Evolutionary conservation across 495 filamentous ascomycete species (phyloP), one percentile per base, ranked within the genome.

Genomic region (Monascus purpureus): DNA sequence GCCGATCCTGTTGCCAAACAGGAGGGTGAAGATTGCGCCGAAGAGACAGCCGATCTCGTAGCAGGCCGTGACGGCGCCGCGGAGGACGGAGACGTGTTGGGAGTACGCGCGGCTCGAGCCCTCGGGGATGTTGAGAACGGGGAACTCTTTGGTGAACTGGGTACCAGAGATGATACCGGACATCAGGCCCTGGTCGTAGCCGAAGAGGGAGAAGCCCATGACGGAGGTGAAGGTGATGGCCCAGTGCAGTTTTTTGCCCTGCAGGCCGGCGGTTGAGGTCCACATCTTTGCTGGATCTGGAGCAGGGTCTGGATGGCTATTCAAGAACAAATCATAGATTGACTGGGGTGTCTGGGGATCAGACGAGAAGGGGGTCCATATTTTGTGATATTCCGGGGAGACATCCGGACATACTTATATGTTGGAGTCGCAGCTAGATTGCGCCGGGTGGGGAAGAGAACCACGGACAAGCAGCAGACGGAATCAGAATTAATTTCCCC

Each of bases 31-130:
- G 39, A 86, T 67, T 26, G 82, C 80, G 23, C 82, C 82, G 17
- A 77, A 55, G 29, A 88, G 61, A 52, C 82, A 87, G 14, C 61
- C 82, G 16, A 87, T 64, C 42, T 86, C 80, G 52, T 87, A 90
- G 39, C 84, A 82, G 2, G 82, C 70, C 1, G 81, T 86, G 13
- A 87, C 79, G 9, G 75, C 67, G 31, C 80, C 82, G 44, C 81
- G 80, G 60, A 82, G 76, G 1, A 78, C 78, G 7, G 75, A 62
- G 42, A 82, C 66, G 46, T 71, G 20, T 9, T 5, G 9, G 5
- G 20, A 22, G n/a, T n/a, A n/a, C n/a, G n/a, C n/a, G n/a, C n/a
- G n/a, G 20, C 20, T 22, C 5, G 4, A 4, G 9, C 20, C 20
- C 5, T 22, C 9, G 20, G 20, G 5, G 20, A 9, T 57, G 19